Conservation (phyloP, 306 rosid species). For the Vigna angularis region DNA sequence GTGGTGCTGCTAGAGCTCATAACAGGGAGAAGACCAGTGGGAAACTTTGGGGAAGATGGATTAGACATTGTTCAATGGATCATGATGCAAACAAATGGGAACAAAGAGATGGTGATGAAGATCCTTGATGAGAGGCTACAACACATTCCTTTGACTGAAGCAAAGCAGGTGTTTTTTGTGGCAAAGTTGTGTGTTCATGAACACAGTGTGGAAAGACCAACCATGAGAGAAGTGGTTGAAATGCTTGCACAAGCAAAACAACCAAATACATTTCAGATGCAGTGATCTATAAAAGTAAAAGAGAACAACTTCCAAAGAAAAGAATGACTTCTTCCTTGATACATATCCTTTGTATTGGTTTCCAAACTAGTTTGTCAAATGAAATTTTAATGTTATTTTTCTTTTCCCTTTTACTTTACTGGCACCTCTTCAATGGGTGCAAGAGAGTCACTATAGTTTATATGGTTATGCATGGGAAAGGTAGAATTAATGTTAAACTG, state of each 20-base stretch:
- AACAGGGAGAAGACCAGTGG: constrained; percentile 73
- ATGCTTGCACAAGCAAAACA: constrained; percentile 77
- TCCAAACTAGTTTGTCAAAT: constrained; percentile 30
- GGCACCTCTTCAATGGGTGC: background rate
- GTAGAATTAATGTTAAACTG: background rate
- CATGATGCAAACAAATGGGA: constrained; percentile 58
- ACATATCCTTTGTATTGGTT: constrained; percentile 31
- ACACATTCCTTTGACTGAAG: constrained; percentile 61
- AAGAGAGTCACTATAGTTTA: constrained; percentile 20
- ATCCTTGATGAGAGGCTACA: constrained; percentile 62
- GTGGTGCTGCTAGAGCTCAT: constrained; percentile 79
- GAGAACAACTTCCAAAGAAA: background rate
- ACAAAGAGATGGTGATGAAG: constrained; percentile 62
- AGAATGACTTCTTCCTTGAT: background rate
- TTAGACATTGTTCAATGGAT: constrained; percentile 78
- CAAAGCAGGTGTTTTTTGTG: constrained; percentile 71
- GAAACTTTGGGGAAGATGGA: constrained; percentile 77
- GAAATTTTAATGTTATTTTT: background rate
- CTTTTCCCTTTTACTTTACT: constrained; percentile 23
- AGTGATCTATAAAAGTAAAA: constrained; percentile 39
- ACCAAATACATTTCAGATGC: constrained; percentile 58
- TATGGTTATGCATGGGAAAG: background rate
- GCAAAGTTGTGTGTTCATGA: constrained; percentile 75
- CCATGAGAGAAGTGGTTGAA: constrained; percentile 86
- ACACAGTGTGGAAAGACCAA: constrained; percentile 76